A percentile compares a stretch with the other conserved stretches of the same genome.
phyloP scores from a whole-genome alignment of 495 filamentous ascomycete genomes.

The Poronia punctata region DNA sequence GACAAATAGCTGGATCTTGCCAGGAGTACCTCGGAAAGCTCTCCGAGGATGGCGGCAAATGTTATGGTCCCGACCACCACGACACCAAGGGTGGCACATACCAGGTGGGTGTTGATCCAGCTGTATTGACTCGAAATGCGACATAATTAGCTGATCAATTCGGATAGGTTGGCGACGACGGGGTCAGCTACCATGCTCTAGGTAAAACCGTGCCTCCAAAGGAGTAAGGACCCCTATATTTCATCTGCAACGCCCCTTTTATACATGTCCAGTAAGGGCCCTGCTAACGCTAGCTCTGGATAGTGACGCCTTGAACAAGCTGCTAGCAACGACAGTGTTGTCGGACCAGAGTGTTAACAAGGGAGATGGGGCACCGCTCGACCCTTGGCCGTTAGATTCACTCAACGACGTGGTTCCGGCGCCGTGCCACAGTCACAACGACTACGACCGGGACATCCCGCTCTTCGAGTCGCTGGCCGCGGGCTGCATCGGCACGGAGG shows the following conservation, averaged over 20 bases:
- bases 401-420: conserved; percentile 20
- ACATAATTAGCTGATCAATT: too few species aligned
- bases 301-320: conserved; percentile 25
- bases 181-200: conserved; percentile 23
- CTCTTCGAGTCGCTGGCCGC: conserved; percentile 21
- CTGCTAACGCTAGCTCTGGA: too few species aligned
- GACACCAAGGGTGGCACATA: conserved; percentile 27
- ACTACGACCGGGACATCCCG: conserved; percentile 24
- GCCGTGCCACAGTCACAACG: conserved; percentile 27
- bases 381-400: conserved; percentile 27
- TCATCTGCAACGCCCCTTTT: too few species aligned
- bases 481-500: conserved; percentile 28
- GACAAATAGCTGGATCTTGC: conserved; percentile 15
- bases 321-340: conserved; percentile 17
- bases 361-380: conserved; percentile 17
- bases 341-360: conserved; percentile 19
- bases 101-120: too few species aligned
- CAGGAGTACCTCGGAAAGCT: conserved; percentile 19
- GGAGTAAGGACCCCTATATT: too few species aligned
- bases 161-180: conserved; percentile 17
- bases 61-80: conserved; percentile 20
- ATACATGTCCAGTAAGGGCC: too few species aligned
- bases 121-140: too few species aligned
- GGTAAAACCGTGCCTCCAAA: conserved; percentile 21
- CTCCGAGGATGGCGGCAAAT: conserved; percentile 16